phyloP scores from a whole-genome alignment of 2,329 filamentous ascomycete genomes.

The Paraphaeosphaeria sporulosa region DNA sequence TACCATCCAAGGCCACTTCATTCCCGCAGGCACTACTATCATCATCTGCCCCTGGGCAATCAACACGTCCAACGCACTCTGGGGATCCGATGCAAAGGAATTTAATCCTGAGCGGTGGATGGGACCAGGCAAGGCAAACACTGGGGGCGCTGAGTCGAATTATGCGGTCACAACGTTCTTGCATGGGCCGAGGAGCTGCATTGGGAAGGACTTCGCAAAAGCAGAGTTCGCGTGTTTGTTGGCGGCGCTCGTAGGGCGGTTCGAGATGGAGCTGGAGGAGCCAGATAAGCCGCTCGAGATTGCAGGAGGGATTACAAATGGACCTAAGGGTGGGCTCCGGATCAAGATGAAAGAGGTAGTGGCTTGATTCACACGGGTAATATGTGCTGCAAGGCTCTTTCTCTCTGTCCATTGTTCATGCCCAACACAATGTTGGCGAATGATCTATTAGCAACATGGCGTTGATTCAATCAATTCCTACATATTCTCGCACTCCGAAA shows the following conservation, averaged over 20 bases:
- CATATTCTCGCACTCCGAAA: not conserved
- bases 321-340: constrained; percentile 75
- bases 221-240: constrained; percentile 86
- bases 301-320: constrained; percentile 73
- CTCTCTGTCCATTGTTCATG: not conserved
- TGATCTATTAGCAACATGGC: not conserved
- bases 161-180: constrained; percentile 83
- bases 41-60: constrained; percentile 71
- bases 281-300: constrained; percentile 70
- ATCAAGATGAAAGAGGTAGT: constrained; percentile 64
- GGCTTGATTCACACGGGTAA: not conserved
- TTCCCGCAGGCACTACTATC: constrained; percentile 76
- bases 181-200: constrained; percentile 86
- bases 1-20: constrained; percentile 67
- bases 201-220: constrained; percentile 80
- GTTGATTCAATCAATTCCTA: not conserved
- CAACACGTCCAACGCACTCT: constrained; percentile 73
- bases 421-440: not conserved
- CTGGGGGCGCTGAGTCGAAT: constrained; percentile 77
- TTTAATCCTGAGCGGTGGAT: constrained; percentile 76
- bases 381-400: not conserved
- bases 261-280: constrained; percentile 73
- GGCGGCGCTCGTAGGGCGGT: constrained; percentile 77
- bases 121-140: constrained; percentile 58
- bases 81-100: constrained; percentile 76